Evolutionary conservation across 2,329 filamentous ascomycete genomes (phyloP), one percentile per base, ranked within the genome.

Genomic region (Aspergillus ruber): DNA sequence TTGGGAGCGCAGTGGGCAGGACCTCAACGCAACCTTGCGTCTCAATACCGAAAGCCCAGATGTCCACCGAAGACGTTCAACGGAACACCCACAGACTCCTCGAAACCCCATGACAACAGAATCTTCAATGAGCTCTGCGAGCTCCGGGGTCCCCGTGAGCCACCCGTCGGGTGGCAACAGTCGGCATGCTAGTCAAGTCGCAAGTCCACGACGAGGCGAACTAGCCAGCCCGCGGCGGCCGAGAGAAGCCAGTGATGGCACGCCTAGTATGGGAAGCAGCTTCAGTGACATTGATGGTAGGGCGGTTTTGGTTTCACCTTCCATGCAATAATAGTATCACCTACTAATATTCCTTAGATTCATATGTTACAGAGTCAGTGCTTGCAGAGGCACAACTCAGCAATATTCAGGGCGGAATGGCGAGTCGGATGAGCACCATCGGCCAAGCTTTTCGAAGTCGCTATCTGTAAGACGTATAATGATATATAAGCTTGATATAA

Each of bases 211-310:
- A 32, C 75, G 79, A 6, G 73, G 72, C 1, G 75, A 78, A 39
- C 56, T 79, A 13, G 69, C 72, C 18, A 78, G 74, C 48, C 75
- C 78, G 0, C 67, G 70, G n/a, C 64, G 65, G 36, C 64, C 64
- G 9, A 53, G 65, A 36, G 72, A 74, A 21, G 68, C 72, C 10
- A 80, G 76, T 47, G 77, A 80, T 50, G 77, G 77, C 10, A 78
- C 76, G 8, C 78, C 78, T 3, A 81, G 78, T 52, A 82, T 82
- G 77, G 82, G 81, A 0, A 83, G 80, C 52, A 83, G 80, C 47
- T 84, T 84, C 56, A 83, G 79, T 54, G 82, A 84, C 61, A 67
- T 85, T 32, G 82, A 84, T 60, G 79, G 80, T 78, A 65, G 48
- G 62, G 50, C 20, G 12, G 12, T 8, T 21, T 18, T 46, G 8